These are phyloP conservation scores for Calonectria montana DNA, from an alignment of 2,329 filamentous ascomycete genomes.

Conservation along the genomic window DNA sequence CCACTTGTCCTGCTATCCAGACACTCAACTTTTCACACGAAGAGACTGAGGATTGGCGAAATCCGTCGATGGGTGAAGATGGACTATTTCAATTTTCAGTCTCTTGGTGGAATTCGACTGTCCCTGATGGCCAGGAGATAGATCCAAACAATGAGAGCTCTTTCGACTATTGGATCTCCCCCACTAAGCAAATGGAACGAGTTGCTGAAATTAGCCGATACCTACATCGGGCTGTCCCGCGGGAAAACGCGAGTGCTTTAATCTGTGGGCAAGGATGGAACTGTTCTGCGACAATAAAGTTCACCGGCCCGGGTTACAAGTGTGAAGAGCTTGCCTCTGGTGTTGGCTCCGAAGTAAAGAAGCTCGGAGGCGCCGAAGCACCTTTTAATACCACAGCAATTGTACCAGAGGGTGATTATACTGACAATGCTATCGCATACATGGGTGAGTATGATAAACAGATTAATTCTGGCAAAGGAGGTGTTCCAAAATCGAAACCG, in stretches of 20 bases:
- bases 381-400: slow-evolving; percentile 34
- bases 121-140: neutral
- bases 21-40: slow-evolving; percentile 17
- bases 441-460: slow-evolving; percentile 37
- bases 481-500: slow-evolving; percentile 23
- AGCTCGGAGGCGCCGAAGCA: slow-evolving; percentile 28
- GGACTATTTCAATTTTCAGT: neutral
- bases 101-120: neutral
- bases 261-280: slow-evolving; percentile 42
- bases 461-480: slow-evolving; percentile 20
- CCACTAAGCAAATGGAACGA: slow-evolving; percentile 30
- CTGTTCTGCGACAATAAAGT: slow-evolving; percentile 34
- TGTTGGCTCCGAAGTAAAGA: slow-evolving; percentile 18
- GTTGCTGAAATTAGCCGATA: slow-evolving; percentile 34
- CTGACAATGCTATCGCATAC: slow-evolving; percentile 30
- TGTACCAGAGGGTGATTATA: slow-evolving; percentile 30
- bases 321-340: slow-evolving; percentile 31
- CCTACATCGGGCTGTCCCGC: slow-evolving; percentile 27
- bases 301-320: slow-evolving; percentile 35
- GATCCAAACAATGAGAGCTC: neutral
- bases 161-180: slow-evolving; percentile 35
- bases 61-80: neutral
- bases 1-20: neutral
- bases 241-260: slow-evolving; percentile 20
- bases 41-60: neutral